Percentiles rank a stretch among this genome's conserved stretches.
Conservation (phyloP, 495 filamentous ascomycete species). For the Rhypophila decipiens region DNA sequence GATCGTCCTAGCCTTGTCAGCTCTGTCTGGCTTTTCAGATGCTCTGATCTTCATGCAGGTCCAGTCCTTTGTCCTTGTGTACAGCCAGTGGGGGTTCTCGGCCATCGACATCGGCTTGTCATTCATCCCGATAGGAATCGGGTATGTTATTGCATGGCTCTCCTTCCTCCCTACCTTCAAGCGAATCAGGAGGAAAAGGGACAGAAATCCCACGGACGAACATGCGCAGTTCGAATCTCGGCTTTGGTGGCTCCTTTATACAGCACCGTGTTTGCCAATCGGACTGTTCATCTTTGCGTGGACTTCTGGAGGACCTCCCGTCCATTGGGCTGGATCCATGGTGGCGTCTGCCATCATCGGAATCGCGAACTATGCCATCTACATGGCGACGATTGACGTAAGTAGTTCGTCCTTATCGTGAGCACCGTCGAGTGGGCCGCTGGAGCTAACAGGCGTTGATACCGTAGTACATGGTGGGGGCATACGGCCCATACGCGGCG, state of each 20-base stretch:
- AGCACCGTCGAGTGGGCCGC: no score
- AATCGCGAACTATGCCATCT: conserved; percentile 65
- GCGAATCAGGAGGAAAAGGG: conserved; percentile 47
- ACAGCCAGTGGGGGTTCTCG: conserved; percentile 56
- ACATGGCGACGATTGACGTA: conserved; percentile 71
- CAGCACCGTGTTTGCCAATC: conserved; percentile 59
- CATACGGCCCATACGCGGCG: conserved; percentile 71
- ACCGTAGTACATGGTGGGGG: conserved; percentile 66
- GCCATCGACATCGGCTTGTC: conserved; percentile 50
- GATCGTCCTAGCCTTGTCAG: conserved; percentile 64
- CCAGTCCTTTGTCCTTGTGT: conserved; percentile 60
- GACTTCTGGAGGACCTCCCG: conserved; percentile 55
- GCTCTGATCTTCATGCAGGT: conserved; percentile 80
- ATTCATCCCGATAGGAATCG: conserved; percentile 58
- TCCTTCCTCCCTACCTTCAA: conserved; percentile 59
- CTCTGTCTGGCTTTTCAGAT: conserved; percentile 71
- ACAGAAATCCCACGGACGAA: conserved; percentile 49
- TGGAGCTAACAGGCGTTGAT: neutral
- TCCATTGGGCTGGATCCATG: conserved; percentile 57
- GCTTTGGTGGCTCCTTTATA: conserved; percentile 53
- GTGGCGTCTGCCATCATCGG: conserved; percentile 56
- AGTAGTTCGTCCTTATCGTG: neutral
- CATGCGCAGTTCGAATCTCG: conserved; percentile 54
- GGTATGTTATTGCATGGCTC: conserved; percentile 58
- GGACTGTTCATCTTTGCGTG: conserved; percentile 66